These are phyloP conservation scores for Bromus sterilis DNA, from an alignment of 176 grass and related monocot species.

Conservation along the genomic window DNA sequence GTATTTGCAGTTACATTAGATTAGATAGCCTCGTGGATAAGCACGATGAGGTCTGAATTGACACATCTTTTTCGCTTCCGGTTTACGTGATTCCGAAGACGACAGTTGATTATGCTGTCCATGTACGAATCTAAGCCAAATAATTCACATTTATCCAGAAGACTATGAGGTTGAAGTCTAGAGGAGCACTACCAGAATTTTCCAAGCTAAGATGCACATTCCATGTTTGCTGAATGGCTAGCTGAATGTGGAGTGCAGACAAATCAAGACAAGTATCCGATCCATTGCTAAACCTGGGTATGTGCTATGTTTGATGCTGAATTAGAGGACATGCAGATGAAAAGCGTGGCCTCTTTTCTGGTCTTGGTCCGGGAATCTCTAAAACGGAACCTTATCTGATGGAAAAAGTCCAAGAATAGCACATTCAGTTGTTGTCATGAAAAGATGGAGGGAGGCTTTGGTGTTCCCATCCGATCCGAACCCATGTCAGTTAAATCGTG, in stretches of 20 bases:
- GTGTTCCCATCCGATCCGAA: conserved; percentile 17
- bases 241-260: neutral
- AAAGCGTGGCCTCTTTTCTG: conserved; percentile 41
- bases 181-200: neutral
- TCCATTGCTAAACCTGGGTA: conserved; percentile 16
- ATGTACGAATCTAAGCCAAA: neutral
- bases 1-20: conserved; percentile 2
- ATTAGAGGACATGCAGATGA: conserved; percentile 13
- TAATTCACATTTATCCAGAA: conserved; percentile 20
- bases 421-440: conserved; percentile 35
- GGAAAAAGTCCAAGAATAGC: conserved; percentile 40
- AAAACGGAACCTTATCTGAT: conserved; percentile 47
- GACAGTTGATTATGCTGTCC: neutral
- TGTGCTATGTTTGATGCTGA: conserved; percentile 24
- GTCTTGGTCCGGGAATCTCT: conserved; percentile 25
- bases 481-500: neutral
- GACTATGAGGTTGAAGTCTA: neutral
- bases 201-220: neutral
- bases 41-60: conserved; percentile 15
- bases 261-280: conserved; percentile 25
- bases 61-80: neutral
- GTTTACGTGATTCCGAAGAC: conserved; percentile 2
- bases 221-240: neutral
- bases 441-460: conserved; percentile 23
- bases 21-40: conserved; percentile 8